A percentile compares a stretch with the other conserved stretches of the same genome.
Evolutionary conservation across 2,329 filamentous ascomycete species (phyloP).

Genomic region (Rhynchosporium graminicola): DNA sequence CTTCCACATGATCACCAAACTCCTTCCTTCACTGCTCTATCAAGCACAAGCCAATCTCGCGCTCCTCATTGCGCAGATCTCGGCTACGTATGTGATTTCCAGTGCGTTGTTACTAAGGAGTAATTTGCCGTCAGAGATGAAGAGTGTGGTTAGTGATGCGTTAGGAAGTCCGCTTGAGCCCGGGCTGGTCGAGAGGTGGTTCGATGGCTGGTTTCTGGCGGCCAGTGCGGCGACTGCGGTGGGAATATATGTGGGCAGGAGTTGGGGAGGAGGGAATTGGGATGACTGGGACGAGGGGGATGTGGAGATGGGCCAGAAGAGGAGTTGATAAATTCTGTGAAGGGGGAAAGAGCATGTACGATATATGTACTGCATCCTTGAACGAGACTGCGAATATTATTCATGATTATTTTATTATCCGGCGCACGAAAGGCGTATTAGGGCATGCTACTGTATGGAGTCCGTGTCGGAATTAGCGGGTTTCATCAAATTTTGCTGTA

Average conservation of each 20-base stretch:
- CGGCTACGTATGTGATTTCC: constrained; percentile 82
- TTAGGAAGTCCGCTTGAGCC: constrained; percentile 72
- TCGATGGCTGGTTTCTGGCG: constrained; percentile 81
- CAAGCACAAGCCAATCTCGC: constrained; percentile 74
- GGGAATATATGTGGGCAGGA: constrained; percentile 73
- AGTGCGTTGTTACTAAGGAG: constrained; percentile 75
- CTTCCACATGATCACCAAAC: constrained; percentile 76
- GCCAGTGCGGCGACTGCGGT: constrained; percentile 65
- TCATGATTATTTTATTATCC: no score
- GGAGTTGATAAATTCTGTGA: constrained; percentile 48
- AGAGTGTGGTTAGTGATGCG: constrained; percentile 75
- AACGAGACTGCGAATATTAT: neutral
- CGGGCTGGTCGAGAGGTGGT: constrained; percentile 77
- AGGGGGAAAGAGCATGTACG: neutral
- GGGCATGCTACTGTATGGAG: no score
- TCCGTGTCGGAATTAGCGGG: no score
- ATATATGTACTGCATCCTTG: neutral
- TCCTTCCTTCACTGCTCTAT: constrained; percentile 71
- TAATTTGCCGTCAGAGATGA: constrained; percentile 76
- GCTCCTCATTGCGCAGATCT: constrained; percentile 76
- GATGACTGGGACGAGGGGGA: constrained; percentile 65
- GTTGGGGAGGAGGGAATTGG: constrained; percentile 50
- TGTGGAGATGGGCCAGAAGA: constrained; percentile 70
- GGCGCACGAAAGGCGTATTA: no score
- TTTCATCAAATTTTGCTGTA: no score